Percentiles rank a stretch among this genome's conserved stretches.
These are phyloP conservation scores for Wallacemonas sp. DNA, from an alignment of 208 protist genomes.

Conservation along the genomic window DNA sequence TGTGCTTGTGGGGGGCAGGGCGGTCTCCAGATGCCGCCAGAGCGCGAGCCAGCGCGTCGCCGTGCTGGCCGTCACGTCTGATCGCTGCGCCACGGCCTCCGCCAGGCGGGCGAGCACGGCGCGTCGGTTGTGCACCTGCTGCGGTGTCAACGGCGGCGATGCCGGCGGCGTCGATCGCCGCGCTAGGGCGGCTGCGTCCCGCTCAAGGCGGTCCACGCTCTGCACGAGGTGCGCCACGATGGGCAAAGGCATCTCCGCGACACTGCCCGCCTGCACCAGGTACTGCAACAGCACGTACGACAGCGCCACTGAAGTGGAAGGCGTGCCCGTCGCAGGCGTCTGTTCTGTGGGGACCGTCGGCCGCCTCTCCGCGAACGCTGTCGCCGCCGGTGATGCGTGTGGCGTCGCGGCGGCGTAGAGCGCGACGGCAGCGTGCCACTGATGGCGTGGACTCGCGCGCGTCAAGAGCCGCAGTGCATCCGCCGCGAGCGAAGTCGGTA, in stretches of 20 bases:
- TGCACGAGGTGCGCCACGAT: not conserved
- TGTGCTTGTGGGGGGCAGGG: not conserved
- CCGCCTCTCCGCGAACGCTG: not conserved
- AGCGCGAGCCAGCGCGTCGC: not conserved
- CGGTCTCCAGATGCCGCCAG: not conserved
- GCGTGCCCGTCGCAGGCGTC: not conserved
- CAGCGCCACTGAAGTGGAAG: conserved; percentile 6
- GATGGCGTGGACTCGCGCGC: conserved; percentile 3
- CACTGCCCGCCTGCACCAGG: not conserved
- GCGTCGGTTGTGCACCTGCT: conserved; percentile 9
- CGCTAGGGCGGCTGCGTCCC: no score
- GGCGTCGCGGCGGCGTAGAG: not conserved
- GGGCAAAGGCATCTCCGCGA: not conserved
- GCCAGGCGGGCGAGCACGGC: not conserved
- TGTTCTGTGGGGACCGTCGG: not conserved
- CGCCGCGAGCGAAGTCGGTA: not conserved
- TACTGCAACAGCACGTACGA: conserved; percentile 15
- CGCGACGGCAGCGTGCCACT: conserved; percentile 26
- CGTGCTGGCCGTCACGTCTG: not conserved
- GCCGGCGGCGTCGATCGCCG: no score
- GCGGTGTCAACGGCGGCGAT: no score
- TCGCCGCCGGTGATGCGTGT: not conserved
- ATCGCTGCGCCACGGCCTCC: not conserved
- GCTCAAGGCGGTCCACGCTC: not conserved
- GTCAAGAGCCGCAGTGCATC: conserved; percentile 5